Evolutionary conservation across 2,329 filamentous ascomycete genomes (phyloP), one percentile per base, ranked within the genome.

Genomic region (Escovopsis sp.): DNA sequence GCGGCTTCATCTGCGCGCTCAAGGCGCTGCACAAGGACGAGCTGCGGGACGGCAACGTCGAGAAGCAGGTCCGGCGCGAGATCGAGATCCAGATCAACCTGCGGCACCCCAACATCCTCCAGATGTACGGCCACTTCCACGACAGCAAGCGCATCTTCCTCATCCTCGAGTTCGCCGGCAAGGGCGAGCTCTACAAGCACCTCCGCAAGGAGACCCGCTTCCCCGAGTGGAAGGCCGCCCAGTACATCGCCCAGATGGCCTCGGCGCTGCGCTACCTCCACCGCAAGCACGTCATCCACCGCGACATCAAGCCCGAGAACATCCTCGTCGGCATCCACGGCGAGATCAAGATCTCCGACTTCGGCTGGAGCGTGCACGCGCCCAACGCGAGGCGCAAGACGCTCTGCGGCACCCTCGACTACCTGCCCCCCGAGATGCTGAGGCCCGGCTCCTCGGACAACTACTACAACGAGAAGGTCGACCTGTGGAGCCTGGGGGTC

Each of bases 281-380:
- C 46, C 43, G 52, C 7, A 58, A 58, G 45, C 48, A 57, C 29
- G 49, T 60, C 13, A 58, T 57, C 6, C 57, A 58, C 39, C 51
- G 56, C n/a, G 53, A 54, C 33, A 57, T 57, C 40, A 93, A 93
- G 84, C 94, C 94, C 59, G 87, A 94, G 60, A 94, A 61, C 33
- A 58, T 62, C 15, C 48, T 61, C 6, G 50, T 61, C 27, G 89
- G 89, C 12, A 87, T 96, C 45, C 89, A 96, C 57, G 91, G 88
- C 50, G 91, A 98, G 68, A 88, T 98, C 66, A 98, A 98, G 64
- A 88, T 98, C 56, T 93, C 86, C 5, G 91, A 98, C 62, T 98
- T 96, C 56, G 89, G 91, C 39, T 98, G 91, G 91, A 93, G 84
- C 58, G 91, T 96, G 4, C 91, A 98, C 62, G 91, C 91, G 5